phyloP scores from a whole-genome alignment of 2,329 filamentous ascomycete species.

The Sphaerulina musiva region DNA sequence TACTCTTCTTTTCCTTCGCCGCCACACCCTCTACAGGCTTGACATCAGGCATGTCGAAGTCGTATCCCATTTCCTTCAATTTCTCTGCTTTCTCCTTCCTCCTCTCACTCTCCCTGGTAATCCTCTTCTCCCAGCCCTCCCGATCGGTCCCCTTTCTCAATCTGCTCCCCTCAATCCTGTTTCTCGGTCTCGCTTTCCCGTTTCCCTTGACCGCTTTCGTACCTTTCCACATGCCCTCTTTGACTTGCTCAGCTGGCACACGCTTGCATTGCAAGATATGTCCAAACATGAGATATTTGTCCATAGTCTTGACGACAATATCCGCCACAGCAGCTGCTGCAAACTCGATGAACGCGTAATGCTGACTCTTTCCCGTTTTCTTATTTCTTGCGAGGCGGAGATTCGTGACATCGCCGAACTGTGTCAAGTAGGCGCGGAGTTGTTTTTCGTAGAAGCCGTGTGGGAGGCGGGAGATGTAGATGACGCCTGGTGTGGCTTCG shows the following conservation, averaged over 20 bases:
- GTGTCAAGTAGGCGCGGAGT: constrained; percentile 86
- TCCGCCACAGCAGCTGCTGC: constrained; percentile 68
- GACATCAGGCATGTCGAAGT: constrained; percentile 67
- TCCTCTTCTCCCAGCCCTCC: constrained; percentile 70
- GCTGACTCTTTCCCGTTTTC: constrained; percentile 82
- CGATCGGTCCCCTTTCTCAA: constrained; percentile 68
- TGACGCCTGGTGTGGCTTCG: constrained; percentile 61
- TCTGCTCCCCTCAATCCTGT: constrained; percentile 71
- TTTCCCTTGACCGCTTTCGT: constrained; percentile 54
- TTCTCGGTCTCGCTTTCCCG: constrained; percentile 78
- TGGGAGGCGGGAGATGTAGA: constrained; percentile 86
- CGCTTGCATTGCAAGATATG: constrained; percentile 85
- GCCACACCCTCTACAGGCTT: constrained; percentile 56
- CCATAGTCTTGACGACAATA: constrained; percentile 92
- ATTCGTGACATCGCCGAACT: constrained; percentile 76
- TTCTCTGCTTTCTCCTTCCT: constrained; percentile 64
- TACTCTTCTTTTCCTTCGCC: constrained; percentile 31
- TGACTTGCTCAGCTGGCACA: constrained; percentile 68
- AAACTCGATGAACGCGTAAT: constrained; percentile 95
- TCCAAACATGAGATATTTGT: constrained; percentile 92
- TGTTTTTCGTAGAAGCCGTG: constrained; percentile 97
- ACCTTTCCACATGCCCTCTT: constrained; percentile 79
- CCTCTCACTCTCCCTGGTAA: constrained; percentile 65
- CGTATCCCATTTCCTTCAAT: constrained; percentile 75
- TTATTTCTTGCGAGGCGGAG: constrained; percentile 86